phyloP scores from a whole-genome alignment of 148 eudicot species.

The Spergularia marina region DNA sequence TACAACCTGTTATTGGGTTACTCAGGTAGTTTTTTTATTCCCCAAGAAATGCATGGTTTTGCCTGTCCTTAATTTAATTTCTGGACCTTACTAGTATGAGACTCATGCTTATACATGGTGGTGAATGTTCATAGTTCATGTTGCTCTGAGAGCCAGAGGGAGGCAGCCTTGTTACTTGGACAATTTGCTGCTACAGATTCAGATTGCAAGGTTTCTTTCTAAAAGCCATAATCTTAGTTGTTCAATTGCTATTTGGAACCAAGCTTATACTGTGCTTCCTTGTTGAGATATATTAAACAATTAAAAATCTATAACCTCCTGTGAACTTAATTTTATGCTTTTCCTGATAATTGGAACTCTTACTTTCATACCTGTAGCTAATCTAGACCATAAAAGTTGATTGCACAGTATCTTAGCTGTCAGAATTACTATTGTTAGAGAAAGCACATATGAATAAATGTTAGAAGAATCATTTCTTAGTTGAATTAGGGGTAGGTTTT shows the following conservation, averaged over 20 bases:
- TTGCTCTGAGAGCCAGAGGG: conserved; percentile 94
- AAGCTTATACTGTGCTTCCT: neutral
- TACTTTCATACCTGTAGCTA: too few species aligned
- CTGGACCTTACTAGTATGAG: neutral
- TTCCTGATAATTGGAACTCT: neutral
- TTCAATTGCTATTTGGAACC: neutral
- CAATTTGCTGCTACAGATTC: conserved; percentile 96
- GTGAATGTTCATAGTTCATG: conserved; percentile 51
- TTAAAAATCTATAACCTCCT: too few species aligned
- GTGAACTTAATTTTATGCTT: neutral
- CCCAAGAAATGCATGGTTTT: neutral
- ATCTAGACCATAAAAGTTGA: too few species aligned
- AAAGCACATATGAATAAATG: too few species aligned
- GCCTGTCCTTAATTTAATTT: neutral
- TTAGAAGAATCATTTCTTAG: neutral
- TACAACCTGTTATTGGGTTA: conserved; percentile 86
- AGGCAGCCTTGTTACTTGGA: conserved; percentile 92
- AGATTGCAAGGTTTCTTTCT: conserved; percentile 76
- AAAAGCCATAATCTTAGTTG: neutral
- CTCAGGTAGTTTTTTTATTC: conserved; percentile 45
- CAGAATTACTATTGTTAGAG: too few species aligned
- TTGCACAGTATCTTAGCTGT: too few species aligned
- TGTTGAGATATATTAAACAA: neutral
- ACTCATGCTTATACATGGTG: neutral
- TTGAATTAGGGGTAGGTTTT: neutral